These are phyloP conservation scores for Tulasnella sp. DNA, from an alignment of 768 basidiomycete species.

Conservation along the genomic window DNA sequence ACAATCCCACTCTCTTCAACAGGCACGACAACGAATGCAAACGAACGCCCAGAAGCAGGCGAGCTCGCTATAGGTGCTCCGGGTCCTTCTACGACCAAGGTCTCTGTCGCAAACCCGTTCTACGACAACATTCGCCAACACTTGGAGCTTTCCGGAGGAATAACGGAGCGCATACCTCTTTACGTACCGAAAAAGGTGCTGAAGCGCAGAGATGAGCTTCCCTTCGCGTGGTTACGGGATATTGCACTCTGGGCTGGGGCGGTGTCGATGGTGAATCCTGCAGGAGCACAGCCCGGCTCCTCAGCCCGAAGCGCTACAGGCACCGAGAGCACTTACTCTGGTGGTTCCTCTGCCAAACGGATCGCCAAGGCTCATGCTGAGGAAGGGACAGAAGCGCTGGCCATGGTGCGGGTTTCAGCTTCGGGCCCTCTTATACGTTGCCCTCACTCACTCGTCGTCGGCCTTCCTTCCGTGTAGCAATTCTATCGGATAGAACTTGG, in stretches of 20 bases:
- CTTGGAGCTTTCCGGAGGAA: constrained; percentile 62
- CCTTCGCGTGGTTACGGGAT: constrained; percentile 72
- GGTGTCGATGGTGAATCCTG: neutral
- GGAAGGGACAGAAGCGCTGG: constrained; percentile 72
- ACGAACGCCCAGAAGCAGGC: constrained; percentile 13
- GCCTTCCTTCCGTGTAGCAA: constrained; percentile 43
- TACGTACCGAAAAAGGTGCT: constrained; percentile 46
- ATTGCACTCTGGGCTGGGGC: constrained; percentile 48
- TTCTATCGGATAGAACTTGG: constrained; percentile 90
- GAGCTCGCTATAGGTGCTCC: constrained; percentile 20
- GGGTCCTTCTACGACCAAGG: constrained; percentile 35
- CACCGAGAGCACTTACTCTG: neutral
- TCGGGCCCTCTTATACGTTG: neutral
- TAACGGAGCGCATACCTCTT: constrained; percentile 79
- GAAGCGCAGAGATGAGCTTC: constrained; percentile 66
- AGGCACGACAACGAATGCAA: constrained; percentile 28
- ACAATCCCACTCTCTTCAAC: constrained; percentile 25
- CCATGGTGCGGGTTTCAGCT: constrained; percentile 44
- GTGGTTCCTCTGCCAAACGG: neutral
- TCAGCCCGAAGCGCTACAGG: neutral
- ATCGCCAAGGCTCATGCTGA: constrained; percentile 45
- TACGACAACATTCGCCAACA: constrained; percentile 92
- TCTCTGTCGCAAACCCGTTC: constrained; percentile 75
- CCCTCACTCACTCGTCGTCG: neutral
- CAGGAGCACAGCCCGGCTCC: neutral